Percentiles rank a stretch among this genome's conserved stretches.
Evolutionary conservation across 768 basidiomycete genomes (phyloP).

Genomic region (Coprinellus micaceus): DNA sequence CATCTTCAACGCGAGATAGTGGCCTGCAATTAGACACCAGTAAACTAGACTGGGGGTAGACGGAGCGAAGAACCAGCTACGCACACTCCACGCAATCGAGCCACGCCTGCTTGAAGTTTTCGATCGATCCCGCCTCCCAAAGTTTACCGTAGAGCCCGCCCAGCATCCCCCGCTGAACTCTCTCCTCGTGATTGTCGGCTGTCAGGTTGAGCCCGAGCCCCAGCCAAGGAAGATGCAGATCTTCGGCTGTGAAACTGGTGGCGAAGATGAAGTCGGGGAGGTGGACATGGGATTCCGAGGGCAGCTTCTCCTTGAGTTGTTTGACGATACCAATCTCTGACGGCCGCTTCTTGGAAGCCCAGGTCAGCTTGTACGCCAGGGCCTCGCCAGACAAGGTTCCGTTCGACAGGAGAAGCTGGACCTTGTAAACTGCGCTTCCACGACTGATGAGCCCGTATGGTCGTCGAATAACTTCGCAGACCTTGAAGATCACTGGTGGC

Average conservation of each 20-base stretch:
- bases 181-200: not conserved
- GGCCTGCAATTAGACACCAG: constrained; percentile 14
- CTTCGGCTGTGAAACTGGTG: not conserved
- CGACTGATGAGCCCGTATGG: not conserved
- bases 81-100: constrained; percentile 29
- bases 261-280: not conserved
- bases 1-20: constrained; percentile 18
- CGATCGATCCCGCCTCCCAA: constrained; percentile 16
- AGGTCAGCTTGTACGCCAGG: not conserved
- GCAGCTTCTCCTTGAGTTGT: not conserved
- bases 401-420: not conserved
- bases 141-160: constrained; percentile 17
- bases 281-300: not conserved
- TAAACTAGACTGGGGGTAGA: too few relatives aligned
- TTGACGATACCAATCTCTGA: not conserved
- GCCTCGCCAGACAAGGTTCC: not conserved
- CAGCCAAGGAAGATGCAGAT: constrained; percentile 12
- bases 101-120: constrained; percentile 25
- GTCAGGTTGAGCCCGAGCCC: not conserved
- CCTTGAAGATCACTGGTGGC: too few relatives aligned
- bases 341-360: not conserved
- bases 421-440: not conserved
- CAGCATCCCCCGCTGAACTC: constrained; percentile 17
- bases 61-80: constrained; percentile 4
- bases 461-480: not conserved